Percentiles rank a stretch among this genome's conserved stretches.
Evolutionary conservation across 768 basidiomycete genomes (phyloP).

Genomic region (Clathrus columnatus): DNA sequence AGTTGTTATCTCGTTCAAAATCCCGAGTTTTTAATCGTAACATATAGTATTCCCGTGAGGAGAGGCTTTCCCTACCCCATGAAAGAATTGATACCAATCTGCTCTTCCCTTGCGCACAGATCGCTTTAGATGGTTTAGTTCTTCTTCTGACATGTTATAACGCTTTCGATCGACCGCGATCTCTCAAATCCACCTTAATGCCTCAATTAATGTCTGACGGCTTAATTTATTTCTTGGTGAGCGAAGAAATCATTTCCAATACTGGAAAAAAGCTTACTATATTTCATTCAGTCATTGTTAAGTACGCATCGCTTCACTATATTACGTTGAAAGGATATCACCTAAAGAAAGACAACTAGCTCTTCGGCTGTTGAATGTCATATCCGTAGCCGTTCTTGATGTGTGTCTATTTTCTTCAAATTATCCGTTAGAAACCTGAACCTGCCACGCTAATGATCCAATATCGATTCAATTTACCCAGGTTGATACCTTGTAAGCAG

Average conservation of each 20-base stretch:
- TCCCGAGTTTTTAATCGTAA: background rate
- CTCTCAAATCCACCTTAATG: conserved; percentile 18
- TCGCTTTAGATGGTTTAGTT: background rate
- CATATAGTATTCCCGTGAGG: background rate
- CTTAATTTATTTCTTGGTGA: conserved; percentile 27
- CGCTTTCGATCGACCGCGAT: conserved; percentile 27
- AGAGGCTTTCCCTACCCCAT: too few relatives aligned
- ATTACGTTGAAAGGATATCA: background rate
- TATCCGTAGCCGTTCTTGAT: conserved; percentile 6
- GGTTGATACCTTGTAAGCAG: background rate
- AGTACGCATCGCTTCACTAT: background rate
- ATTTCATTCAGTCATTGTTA: too few relatives aligned
- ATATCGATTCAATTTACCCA: background rate
- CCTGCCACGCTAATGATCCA: too few relatives aligned
- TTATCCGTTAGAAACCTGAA: too few relatives aligned
- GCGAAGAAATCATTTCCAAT: conserved; percentile 1
- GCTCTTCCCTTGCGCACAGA: too few relatives aligned
- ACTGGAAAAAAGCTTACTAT: too few relatives aligned
- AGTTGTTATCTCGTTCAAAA: background rate
- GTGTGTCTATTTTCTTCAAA: too few relatives aligned
- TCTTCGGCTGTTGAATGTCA: conserved; percentile 14
- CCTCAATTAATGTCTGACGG: conserved; percentile 27
- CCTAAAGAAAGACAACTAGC: conserved; percentile 1
- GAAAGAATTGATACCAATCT: too few relatives aligned
- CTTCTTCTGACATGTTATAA: conserved; percentile 25